phyloP scores from a whole-genome alignment of 2,329 filamentous ascomycete species.

The Aspergillus sp. region DNA sequence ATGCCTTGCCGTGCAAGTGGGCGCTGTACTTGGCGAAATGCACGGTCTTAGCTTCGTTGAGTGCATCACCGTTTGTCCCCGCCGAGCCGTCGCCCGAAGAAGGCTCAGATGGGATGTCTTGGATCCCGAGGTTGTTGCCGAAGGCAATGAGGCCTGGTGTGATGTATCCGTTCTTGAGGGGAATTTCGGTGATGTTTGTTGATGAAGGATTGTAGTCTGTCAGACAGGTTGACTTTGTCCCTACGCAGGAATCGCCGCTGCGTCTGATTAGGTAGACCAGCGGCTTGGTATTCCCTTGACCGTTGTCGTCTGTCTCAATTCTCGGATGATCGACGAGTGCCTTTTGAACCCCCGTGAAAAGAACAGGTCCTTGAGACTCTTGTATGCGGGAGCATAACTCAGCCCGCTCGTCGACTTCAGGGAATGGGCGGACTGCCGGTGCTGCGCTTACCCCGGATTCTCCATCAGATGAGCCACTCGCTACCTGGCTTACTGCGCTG shows the following conservation, averaged over 20 bases:
- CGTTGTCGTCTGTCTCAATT: neutral
- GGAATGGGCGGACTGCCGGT: neutral
- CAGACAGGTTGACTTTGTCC: neutral
- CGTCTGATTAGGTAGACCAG: neutral
- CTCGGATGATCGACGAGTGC: neutral
- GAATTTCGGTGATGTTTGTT: neutral
- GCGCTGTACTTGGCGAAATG: conserved; percentile 53
- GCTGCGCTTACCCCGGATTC: too few relatives aligned
- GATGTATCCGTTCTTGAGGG: neutral
- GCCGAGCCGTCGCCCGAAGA: conserved; percentile 52
- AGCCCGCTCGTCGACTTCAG: neutral
- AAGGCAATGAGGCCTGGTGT: conserved; percentile 11
- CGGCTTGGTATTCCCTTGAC: too few relatives aligned
- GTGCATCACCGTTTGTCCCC: conserved; percentile 43
- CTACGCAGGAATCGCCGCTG: neutral
- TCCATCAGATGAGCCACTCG: too few relatives aligned
- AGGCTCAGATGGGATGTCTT: conserved; percentile 60
- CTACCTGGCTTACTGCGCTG: too few relatives aligned
- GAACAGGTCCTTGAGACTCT: neutral
- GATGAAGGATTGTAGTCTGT: neutral
- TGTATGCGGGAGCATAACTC: neutral
- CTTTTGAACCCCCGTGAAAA: neutral
- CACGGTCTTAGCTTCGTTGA: conserved; percentile 17
- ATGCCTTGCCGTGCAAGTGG: conserved; percentile 58
- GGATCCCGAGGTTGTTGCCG: conserved; percentile 46